Evolutionary conservation across 129 eudicot genomes (phyloP), one percentile per base, ranked within the genome.

Genomic region (Artemisia annua): DNA sequence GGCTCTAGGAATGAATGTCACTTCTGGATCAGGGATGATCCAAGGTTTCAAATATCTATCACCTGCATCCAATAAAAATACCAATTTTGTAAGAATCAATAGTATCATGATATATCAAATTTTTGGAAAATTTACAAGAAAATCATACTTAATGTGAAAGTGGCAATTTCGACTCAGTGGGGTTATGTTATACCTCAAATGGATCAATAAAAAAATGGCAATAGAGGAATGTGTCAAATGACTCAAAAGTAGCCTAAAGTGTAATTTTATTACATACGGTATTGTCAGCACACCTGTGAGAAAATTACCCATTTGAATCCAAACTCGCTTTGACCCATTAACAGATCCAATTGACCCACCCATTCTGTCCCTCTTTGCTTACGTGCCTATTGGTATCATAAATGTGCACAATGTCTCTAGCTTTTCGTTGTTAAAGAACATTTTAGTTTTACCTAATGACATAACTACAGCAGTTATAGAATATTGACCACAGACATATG

Each of bases 21-120:
- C 96, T 83, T 90, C 96, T 0, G 96, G 96, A 63, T 90, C 89
- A 3, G 96, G 96, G 63, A 90, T 90, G 57, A 90, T 85, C 90
- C 90, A 90, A 18, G 96, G 96, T 78, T 90, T 90, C 71, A 90
- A 72, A 77, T 90, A 90, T 74, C 89, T 79, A 59, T 87, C 94
- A 17, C 96, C 96, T 90, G 85, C 76, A 73, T 64, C 59, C 66
- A 67, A 52, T 16, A 70, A 58, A 4, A 50, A 72, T 51, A 61
- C 32, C 79, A 52, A 28, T 20, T 66, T 75, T 11, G 32, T 49
- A 18, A 53, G 57, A 66, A 39, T n/a, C 11, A 10, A 20, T 17
- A 30, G 39, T 48, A 1, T 9, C 9, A 26, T 15, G 35, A 19
- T 50, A 30, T 63, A 15, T 24, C 46, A 39, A 39, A 7, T 14